Percentiles rank a stretch among this genome's conserved stretches.
Evolutionary conservation across 805 yeast genomes (phyloP).

Genomic region (Yamadazyma nakazawae): DNA sequence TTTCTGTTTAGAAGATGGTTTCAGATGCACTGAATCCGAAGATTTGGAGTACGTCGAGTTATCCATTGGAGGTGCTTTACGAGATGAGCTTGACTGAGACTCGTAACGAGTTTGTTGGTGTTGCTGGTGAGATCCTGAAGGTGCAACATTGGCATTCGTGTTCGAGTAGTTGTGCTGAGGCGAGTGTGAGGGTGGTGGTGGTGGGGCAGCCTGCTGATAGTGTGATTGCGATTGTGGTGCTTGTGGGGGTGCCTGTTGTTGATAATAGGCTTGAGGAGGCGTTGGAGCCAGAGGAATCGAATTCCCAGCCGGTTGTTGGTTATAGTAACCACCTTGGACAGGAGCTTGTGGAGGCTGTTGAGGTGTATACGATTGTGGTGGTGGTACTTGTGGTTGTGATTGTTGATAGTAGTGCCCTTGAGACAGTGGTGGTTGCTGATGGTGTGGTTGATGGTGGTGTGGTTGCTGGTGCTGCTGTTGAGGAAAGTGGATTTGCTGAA

Average conservation of each 20-base stretch:
- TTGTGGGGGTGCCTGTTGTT: slow-evolving; percentile 12
- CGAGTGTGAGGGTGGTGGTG: not conserved
- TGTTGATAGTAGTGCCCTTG: slow-evolving; percentile 9
- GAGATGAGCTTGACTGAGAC: slow-evolving; percentile 1
- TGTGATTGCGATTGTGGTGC: no score
- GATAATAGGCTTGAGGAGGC: slow-evolving; percentile 8
- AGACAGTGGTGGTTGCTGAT: slow-evolving; percentile 9
- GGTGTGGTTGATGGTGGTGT: slow-evolving; percentile 6
- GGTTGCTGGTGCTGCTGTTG: slow-evolving; percentile 8
- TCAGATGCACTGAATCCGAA: slow-evolving; percentile 9
- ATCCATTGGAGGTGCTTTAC: slow-evolving; percentile 10
- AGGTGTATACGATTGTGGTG: slow-evolving; percentile 2
- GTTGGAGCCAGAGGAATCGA: not conserved
- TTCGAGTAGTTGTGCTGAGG: slow-evolving; percentile 8
- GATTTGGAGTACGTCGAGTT: not conserved
- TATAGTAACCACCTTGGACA: slow-evolving; percentile 10
- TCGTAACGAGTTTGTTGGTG: slow-evolving; percentile 14
- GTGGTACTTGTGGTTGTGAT: slow-evolving; percentile 8
- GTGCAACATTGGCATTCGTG: slow-evolving; percentile 17
- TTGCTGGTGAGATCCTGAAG: slow-evolving; percentile 16
- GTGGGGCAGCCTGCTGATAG: slow-evolving; percentile 10
- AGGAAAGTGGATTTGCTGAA: slow-evolving; percentile 11
- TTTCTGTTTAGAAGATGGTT: slow-evolving; percentile 31
- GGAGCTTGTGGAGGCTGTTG: slow-evolving; percentile 12
- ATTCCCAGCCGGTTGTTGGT: not conserved